phyloP scores from a whole-genome alignment of 805 yeast species.

The Monosporozyma aquatica region DNA sequence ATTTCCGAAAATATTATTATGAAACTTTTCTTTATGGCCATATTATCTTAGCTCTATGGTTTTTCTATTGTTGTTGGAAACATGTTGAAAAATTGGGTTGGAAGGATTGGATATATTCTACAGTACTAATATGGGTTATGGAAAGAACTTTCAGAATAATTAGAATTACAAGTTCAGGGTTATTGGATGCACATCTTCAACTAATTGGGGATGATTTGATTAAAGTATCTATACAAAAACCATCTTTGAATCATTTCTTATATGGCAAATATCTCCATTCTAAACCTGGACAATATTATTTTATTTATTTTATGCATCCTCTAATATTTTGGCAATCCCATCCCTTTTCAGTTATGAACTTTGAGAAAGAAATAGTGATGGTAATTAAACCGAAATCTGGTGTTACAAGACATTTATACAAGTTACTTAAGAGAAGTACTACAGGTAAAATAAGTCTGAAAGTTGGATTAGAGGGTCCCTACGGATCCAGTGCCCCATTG shows the following conservation, averaged over 20 bases:
- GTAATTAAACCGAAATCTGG: conserved; percentile 42
- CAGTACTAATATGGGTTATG: conserved; percentile 34
- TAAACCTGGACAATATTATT: conserved; percentile 38
- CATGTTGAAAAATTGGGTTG: conserved; percentile 39
- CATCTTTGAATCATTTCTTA: conserved; percentile 5
- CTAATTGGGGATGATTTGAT: conserved; percentile 16
- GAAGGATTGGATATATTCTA: conserved; percentile 34
- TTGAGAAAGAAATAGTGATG: conserved; percentile 33
- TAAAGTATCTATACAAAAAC: conserved; percentile 11
- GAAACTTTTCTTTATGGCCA: conserved; percentile 41
- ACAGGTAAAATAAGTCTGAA: conserved; percentile 27
- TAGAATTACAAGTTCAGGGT: conserved; percentile 24
- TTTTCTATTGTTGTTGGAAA: conserved; percentile 38
- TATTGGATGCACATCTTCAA: conserved; percentile 12
- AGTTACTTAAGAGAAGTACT: conserved; percentile 23
- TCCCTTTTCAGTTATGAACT: conserved; percentile 45
- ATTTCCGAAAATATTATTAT: conserved; percentile 32
- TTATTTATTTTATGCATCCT: conserved; percentile 39
- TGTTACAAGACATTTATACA: conserved; percentile 32
- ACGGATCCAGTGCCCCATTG: conserved; percentile 46
- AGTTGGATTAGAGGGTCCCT: conserved; percentile 57
- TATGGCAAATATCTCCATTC: conserved; percentile 28
- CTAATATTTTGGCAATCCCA: conserved; percentile 47
- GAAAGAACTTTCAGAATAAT: conserved; percentile 34
- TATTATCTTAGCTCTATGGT: conserved; percentile 34